These are phyloP conservation scores for Paramecium sonneborni DNA, from an alignment of 73 alveolate species.

Conservation along the genomic window DNA sequence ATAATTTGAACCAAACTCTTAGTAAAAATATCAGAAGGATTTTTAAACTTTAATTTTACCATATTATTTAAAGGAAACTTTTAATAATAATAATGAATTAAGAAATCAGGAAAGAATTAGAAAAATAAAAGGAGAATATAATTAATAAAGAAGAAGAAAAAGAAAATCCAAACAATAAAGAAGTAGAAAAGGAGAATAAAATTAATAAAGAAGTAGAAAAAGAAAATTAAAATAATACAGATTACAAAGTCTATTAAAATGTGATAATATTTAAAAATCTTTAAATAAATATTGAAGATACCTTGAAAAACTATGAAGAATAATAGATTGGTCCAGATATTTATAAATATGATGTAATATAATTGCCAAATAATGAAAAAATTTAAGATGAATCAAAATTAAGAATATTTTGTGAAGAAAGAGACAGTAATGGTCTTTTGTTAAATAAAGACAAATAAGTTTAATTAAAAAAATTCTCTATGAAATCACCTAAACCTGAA, in stretches of 20 bases:
- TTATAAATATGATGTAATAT: neutral
- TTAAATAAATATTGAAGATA: neutral
- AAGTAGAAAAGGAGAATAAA: neutral
- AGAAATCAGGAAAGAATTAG: neutral
- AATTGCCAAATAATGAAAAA: neutral
- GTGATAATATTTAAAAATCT: neutral
- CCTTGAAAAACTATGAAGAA: neutral
- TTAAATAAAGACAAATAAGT: neutral
- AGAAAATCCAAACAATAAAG: no score
- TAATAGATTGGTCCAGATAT: neutral
- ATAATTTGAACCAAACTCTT: neutral
- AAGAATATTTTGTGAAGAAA: conserved; percentile 21
- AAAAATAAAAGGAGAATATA: no score
- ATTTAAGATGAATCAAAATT: neutral
- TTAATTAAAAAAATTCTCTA: neutral
- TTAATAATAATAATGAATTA: neutral
- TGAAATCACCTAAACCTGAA: neutral
- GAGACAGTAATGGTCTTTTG: neutral
- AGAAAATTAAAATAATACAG: neutral
- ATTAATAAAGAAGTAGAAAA: neutral
- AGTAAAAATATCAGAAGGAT: neutral
- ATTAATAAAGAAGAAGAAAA: no score
- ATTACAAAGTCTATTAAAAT: neutral
- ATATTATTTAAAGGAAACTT: neutral
- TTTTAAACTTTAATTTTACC: neutral